Conservation (phyloP, 352 stramenopile species). For the Globisporangium nodosum region DNA sequence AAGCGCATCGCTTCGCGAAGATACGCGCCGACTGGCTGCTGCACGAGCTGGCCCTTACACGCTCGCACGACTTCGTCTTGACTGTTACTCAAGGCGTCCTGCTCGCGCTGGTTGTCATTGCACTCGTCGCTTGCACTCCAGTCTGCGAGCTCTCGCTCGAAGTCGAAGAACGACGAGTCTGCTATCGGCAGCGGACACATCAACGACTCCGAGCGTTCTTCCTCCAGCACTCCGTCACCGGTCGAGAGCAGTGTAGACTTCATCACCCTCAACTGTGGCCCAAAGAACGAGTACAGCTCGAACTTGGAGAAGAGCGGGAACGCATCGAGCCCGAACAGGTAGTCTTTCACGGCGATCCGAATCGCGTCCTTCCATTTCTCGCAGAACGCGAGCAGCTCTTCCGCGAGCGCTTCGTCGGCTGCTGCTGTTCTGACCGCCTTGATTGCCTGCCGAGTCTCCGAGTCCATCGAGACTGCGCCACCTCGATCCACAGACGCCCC, state of each 20-base stretch:
- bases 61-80: neutral
- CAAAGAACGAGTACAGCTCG: constrained; percentile 27
- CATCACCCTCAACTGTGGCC: constrained; percentile 2
- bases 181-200: constrained; percentile 24
- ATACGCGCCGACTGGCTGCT: constrained; percentile 13
- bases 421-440: neutral
- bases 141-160: constrained; percentile 17
- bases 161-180: constrained; percentile 38
- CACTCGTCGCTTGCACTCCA: constrained; percentile 17
- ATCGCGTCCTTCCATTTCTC: constrained; percentile 39
- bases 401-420: constrained; percentile 21
- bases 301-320: constrained; percentile 30
- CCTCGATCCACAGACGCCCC: neutral
- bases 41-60: constrained; percentile 6
- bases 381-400: constrained; percentile 35
- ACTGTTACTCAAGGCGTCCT: neutral
- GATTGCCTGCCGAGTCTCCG: neutral
- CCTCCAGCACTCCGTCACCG: neutral
- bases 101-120: constrained; percentile 6
- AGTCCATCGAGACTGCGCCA: neutral
- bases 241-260: neutral
- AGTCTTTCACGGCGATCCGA: constrained; percentile 45
- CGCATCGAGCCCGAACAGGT: constrained; percentile 37
- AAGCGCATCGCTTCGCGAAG: constrained; percentile 16
- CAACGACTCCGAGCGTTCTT: neutral